A percentile compares a stretch with the other conserved stretches of the same genome.
phyloP scores from a whole-genome alignment of 768 basidiomycete species.

The Russula lepida region DNA sequence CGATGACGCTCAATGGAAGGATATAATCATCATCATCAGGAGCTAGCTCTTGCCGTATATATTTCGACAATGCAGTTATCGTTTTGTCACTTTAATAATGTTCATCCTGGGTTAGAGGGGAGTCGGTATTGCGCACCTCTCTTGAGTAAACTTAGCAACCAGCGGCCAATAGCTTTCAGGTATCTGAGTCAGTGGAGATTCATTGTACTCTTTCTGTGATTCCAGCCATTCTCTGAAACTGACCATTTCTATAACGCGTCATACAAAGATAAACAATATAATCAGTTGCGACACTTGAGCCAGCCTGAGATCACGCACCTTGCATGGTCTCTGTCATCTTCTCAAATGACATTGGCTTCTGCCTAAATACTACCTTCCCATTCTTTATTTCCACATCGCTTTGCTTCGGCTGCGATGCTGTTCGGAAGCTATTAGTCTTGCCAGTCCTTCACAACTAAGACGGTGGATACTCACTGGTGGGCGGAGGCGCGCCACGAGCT shows the following conservation, averaged over 20 bases:
- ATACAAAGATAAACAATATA: not conserved
- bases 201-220: conserved; percentile 38
- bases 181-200: conserved; percentile 45
- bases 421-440: conserved; percentile 22
- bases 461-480: conserved; percentile 3
- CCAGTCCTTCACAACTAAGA: not conserved
- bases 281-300: not conserved
- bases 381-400: conserved; percentile 60
- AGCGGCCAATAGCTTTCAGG: conserved; percentile 65
- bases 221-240: conserved; percentile 69
- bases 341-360: conserved; percentile 66
- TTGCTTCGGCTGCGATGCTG: conserved; percentile 35
- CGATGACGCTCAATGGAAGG: conserved; percentile 43
- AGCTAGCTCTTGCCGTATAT: conserved; percentile 60
- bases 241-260: conserved; percentile 50
- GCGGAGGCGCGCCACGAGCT: not conserved
- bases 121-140: conserved; percentile 49
- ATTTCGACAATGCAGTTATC: conserved; percentile 50
- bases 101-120: not conserved
- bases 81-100: conserved; percentile 60
- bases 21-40: conserved; percentile 55
- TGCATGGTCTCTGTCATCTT: conserved; percentile 76
- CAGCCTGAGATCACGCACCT: conserved; percentile 37
- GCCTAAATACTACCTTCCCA: conserved; percentile 67
- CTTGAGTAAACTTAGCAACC: conserved; percentile 75